These are phyloP conservation scores for Tylopilus felleus DNA, from an alignment of 768 basidiomycete species.

Conservation along the genomic window DNA sequence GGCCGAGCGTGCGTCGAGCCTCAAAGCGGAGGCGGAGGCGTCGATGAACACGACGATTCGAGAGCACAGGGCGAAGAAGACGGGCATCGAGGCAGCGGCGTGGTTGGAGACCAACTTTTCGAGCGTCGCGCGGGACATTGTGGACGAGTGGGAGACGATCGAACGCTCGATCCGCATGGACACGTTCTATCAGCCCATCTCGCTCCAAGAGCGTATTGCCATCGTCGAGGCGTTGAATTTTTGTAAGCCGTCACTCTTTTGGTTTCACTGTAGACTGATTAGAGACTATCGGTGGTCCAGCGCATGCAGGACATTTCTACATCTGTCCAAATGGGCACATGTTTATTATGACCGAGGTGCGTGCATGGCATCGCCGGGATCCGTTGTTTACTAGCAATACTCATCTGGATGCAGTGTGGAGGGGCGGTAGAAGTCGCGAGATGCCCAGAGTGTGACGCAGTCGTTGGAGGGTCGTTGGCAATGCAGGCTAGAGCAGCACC, in stretches of 20 bases:
- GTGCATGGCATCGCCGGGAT: neutral
- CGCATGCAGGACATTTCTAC: conserved; percentile 44
- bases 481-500: conserved; percentile 24
- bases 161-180: conserved; percentile 37
- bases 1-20: conserved; percentile 18
- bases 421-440: conserved; percentile 45
- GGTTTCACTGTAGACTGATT: neutral
- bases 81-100: conserved; percentile 13
- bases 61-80: conserved; percentile 25
- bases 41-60: conserved; percentile 2
- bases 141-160: conserved; percentile 47
- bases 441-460: conserved; percentile 58
- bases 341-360: conserved; percentile 56
- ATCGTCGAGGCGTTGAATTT: conserved; percentile 52
- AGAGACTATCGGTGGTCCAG: conserved; percentile 17
- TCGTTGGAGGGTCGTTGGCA: conserved; percentile 50
- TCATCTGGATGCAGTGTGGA: conserved; percentile 45
- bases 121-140: conserved; percentile 34
- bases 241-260: conserved; percentile 29
- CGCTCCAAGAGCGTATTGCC: conserved; percentile 48
- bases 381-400: neutral
- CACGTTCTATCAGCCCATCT: conserved; percentile 51
- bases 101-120: conserved; percentile 48
- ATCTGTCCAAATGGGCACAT: conserved; percentile 59
- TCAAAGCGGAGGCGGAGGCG: neutral